phyloP scores from a whole-genome alignment of 108 stramenopile species.

The Conticribra weissflogii region DNA sequence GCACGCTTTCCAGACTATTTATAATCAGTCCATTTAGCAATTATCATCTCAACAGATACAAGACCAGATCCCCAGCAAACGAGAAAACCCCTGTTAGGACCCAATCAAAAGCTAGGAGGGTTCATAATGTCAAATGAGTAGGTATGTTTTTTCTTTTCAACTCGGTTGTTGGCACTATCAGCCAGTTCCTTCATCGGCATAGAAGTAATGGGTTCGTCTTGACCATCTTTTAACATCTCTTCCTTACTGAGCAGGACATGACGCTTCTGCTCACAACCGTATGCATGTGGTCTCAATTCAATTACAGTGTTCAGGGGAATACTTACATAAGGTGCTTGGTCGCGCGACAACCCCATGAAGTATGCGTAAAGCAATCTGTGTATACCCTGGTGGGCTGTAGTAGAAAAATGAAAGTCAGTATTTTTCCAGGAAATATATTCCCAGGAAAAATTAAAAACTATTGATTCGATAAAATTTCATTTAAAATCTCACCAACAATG shows the following conservation, averaged over 20 bases:
- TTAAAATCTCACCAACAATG: constrained; percentile 75
- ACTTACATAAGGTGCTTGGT: constrained; percentile 95
- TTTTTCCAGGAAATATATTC: no score
- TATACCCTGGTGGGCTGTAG: constrained; percentile 90
- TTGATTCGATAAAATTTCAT: constrained; percentile 27
- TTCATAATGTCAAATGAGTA: constrained; percentile 41
- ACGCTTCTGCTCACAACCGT: constrained; percentile 94
- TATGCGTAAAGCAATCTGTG: constrained; percentile 97
- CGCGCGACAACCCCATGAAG: constrained; percentile 95
- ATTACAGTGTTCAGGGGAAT: constrained; percentile 99
- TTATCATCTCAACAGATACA: no score
- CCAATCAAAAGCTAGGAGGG: constrained; percentile 50
- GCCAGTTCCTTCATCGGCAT: constrained; percentile 65
- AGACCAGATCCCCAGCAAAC: no score
- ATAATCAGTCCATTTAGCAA: no score
- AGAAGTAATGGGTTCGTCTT: constrained; percentile 88
- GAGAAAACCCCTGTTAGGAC: no score
- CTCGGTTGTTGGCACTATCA: constrained; percentile 12
- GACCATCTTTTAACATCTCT: constrained; percentile 90
- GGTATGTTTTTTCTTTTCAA: not conserved
- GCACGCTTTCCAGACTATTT: no score
- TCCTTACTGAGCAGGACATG: constrained; percentile 88
- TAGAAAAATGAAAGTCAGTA: not conserved
- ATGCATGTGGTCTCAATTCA: constrained; percentile 94
- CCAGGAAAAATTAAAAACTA: no score